Conservation (phyloP, 441 rosid genomes). For the Pelargonium citronellum region DNA sequence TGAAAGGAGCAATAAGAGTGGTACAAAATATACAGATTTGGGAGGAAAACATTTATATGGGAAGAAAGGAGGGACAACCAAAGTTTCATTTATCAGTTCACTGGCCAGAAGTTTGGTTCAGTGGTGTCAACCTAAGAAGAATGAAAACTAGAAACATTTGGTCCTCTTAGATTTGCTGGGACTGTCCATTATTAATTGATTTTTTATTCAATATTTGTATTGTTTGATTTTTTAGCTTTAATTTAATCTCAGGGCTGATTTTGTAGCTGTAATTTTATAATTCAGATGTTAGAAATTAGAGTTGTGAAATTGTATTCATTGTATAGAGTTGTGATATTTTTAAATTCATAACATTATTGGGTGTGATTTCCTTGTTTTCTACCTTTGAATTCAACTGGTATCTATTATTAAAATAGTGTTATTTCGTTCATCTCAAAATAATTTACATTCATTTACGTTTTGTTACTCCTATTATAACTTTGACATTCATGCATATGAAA, state of each 20-base stretch:
- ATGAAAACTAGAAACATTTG: slow-evolving; percentile 36
- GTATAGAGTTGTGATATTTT: background rate
- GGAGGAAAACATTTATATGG: slow-evolving; percentile 79
- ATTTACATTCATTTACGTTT: too few relatives aligned
- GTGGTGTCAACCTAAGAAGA: slow-evolving; percentile 90
- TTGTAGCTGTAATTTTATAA: background rate
- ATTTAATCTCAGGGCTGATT: background rate
- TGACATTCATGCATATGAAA: too few relatives aligned
- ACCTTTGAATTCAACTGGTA: too few relatives aligned
- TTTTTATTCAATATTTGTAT: background rate
- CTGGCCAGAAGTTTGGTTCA: slow-evolving; percentile 68
- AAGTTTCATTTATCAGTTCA: slow-evolving; percentile 55
- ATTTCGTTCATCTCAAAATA: too few relatives aligned
- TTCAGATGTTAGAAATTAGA: background rate
- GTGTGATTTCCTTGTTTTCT: too few relatives aligned
- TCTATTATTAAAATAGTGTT: too few relatives aligned
- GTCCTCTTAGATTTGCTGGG: too few relatives aligned
- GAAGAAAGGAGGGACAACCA: slow-evolving; percentile 68
- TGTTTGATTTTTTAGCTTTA: background rate
- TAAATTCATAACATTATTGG: too few relatives aligned
- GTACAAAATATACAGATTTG: slow-evolving; percentile 73
- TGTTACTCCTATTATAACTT: too few relatives aligned
- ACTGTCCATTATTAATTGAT: background rate
- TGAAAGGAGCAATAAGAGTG: slow-evolving; percentile 77
- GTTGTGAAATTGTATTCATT: background rate